A percentile compares a stretch with the other conserved stretches of the same genome.
Conservation (phyloP, 2,329 filamentous ascomycete genomes). For the Graphium sp. region DNA sequence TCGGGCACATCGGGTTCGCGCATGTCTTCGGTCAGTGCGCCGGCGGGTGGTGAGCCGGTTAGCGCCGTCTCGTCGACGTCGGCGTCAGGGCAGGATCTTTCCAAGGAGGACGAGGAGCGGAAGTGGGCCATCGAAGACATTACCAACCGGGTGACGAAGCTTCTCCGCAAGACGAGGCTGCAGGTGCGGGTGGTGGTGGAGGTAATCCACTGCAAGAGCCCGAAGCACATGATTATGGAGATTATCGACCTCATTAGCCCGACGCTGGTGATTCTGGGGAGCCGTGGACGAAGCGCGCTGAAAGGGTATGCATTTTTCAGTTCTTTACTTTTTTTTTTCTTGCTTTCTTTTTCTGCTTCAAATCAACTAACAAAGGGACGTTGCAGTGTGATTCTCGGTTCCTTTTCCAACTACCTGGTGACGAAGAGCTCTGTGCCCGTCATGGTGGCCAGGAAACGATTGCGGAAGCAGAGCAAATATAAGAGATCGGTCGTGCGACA, state of each 20-base stretch:
- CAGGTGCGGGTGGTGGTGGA: constrained; percentile 91
- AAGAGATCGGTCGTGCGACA: constrained; percentile 54
- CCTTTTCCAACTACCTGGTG: constrained; percentile 93
- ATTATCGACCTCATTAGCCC: constrained; percentile 89
- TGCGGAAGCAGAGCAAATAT: constrained; percentile 74
- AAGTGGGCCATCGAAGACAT: constrained; percentile 69
- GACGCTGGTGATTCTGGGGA: constrained; percentile 84
- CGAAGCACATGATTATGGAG: constrained; percentile 89
- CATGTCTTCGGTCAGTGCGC: no score
- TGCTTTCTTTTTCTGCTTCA: constrained; percentile 1
- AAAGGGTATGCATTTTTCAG: constrained; percentile 54
- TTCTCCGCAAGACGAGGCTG: constrained; percentile 78
- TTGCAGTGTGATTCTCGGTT: constrained; percentile 73
- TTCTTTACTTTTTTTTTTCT: constrained; percentile 1
- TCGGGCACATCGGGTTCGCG: no score
- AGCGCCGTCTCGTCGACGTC: constrained; percentile 23
- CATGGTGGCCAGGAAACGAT: constrained; percentile 88
- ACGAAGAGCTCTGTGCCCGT: constrained; percentile 94
- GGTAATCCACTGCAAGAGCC: constrained; percentile 95
- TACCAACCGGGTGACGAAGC: constrained; percentile 65
- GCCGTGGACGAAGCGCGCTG: constrained; percentile 74
- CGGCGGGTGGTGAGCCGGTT: constrained; percentile 9
- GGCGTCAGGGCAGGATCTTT: constrained; percentile 30
- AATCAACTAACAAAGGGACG: constrained; percentile 14
- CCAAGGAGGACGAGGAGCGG: constrained; percentile 60